Conservation (phyloP, 257 asterid genomes). For the Solanum verrucosum region DNA sequence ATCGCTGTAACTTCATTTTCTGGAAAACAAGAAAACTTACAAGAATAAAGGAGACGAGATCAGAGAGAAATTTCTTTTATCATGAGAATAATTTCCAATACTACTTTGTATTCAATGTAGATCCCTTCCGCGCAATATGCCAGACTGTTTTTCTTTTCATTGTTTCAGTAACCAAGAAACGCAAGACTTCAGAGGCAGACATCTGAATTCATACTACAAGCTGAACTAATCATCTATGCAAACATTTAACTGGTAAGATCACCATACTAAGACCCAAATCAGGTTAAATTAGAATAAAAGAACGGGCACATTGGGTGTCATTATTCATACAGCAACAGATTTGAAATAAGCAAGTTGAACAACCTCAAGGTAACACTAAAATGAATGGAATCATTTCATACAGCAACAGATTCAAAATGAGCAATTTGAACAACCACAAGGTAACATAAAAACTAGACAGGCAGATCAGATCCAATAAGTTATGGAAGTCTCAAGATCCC, state of each 20-base stretch:
- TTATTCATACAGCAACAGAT: background rate
- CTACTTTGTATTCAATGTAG: background rate
- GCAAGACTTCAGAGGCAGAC: background rate
- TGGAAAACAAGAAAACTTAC: background rate
- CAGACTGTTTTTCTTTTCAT: background rate
- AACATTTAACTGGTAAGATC: background rate
- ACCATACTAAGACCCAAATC: background rate
- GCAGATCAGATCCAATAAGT: background rate
- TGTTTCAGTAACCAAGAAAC: background rate
- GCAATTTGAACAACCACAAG: background rate
- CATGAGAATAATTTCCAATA: background rate
- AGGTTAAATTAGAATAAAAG: background rate
- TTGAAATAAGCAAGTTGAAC: background rate
- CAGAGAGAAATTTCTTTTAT: background rate
- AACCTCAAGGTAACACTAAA: background rate
- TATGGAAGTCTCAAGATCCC: background rate
- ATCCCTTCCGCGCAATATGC: background rate
- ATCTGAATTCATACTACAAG: background rate
- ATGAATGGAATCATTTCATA: background rate
- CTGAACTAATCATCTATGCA: background rate
- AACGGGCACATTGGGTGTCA: background rate
- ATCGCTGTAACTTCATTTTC: background rate
- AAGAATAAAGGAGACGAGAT: background rate
- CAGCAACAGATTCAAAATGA: background rate
- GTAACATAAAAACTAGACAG: background rate